Evolutionary conservation across 2,329 filamentous ascomycete genomes (phyloP).

Genomic region (Dactylella cylindrospora): DNA sequence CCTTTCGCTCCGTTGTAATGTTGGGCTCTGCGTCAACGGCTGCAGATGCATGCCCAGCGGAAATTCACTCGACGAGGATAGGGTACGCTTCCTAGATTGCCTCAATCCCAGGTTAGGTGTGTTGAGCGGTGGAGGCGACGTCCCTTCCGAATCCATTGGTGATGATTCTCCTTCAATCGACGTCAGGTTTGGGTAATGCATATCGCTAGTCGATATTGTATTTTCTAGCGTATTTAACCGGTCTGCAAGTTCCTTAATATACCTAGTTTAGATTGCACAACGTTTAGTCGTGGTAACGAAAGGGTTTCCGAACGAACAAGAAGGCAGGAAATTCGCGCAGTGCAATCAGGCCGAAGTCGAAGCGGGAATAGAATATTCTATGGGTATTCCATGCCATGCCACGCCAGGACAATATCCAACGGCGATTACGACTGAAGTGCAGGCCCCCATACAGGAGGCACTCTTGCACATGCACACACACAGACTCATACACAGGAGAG

Average conservation of each 20-base stretch:
- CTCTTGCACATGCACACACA: constrained; percentile 15
- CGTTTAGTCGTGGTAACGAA: constrained; percentile 38
- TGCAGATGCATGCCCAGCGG: constrained; percentile 48
- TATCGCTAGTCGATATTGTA: constrained; percentile 61
- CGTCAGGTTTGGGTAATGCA: constrained; percentile 47
- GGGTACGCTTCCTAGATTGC: constrained; percentile 56
- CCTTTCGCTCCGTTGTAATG: constrained; percentile 47
- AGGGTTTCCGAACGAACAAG: constrained; percentile 30
- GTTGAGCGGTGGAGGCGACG: constrained; percentile 47
- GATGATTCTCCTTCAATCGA: constrained; percentile 49
- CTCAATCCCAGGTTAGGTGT: constrained; percentile 40
- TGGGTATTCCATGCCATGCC: constrained; percentile 31
- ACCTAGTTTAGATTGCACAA: constrained; percentile 56
- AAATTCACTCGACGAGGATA: constrained; percentile 52
- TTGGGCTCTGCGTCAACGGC: constrained; percentile 47
- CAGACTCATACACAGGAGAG: not conserved
- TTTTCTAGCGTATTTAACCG: constrained; percentile 79
- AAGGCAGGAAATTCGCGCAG: constrained; percentile 30
- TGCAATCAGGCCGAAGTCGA: constrained; percentile 46
- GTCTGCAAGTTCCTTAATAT: constrained; percentile 89
- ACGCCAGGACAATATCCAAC: constrained; percentile 29
- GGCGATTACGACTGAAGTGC: constrained; percentile 27
- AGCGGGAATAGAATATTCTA: constrained; percentile 44
- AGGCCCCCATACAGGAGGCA: too few species aligned
- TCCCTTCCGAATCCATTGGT: constrained; percentile 49